Conservation (phyloP, 164 flowering plant species). For the Kingdonia uniflora region DNA sequence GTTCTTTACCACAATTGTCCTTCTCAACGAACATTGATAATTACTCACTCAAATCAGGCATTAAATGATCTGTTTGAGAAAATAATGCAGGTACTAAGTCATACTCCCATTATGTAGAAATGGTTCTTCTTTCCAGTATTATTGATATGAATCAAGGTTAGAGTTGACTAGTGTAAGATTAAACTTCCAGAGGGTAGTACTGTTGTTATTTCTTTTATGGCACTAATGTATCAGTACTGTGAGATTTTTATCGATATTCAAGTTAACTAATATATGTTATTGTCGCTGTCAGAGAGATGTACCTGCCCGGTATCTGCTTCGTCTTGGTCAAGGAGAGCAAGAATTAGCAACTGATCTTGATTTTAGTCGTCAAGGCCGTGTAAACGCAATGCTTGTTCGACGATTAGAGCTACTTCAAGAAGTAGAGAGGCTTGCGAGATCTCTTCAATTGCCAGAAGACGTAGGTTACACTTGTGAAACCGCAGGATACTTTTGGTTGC, state of each 20-base stretch:
- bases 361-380: slow-evolving; percentile 98
- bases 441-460: slow-evolving; percentile 91
- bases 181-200: no score
- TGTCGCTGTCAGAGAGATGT: slow-evolving; percentile 74
- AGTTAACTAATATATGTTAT: not conserved
- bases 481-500: slow-evolving; percentile 97
- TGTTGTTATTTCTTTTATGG: no score
- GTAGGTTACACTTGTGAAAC: slow-evolving; percentile 98
- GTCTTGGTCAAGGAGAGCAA: slow-evolving; percentile 98
- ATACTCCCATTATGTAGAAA: not conserved
- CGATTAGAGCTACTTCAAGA: slow-evolving; percentile 82
- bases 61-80: slow-evolving; percentile 97
- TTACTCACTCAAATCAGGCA: slow-evolving; percentile 99
- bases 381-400: slow-evolving; percentile 96
- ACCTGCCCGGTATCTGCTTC: slow-evolving; percentile 98
- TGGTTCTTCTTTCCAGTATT: no score
- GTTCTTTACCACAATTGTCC: slow-evolving; percentile 99
- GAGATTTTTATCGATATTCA: no score
- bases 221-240: no score
- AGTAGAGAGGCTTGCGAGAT: slow-evolving; percentile 92
- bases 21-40: slow-evolving; percentile 90
- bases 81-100: slow-evolving; percentile 81
- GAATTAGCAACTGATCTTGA: slow-evolving; percentile 97
- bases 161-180: no score
- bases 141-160: no score